Evolutionary conservation across 2,329 filamentous ascomycete genomes (phyloP), one percentile per base, ranked within the genome.

Genomic region (Trichophyton mentagrophytes): DNA sequence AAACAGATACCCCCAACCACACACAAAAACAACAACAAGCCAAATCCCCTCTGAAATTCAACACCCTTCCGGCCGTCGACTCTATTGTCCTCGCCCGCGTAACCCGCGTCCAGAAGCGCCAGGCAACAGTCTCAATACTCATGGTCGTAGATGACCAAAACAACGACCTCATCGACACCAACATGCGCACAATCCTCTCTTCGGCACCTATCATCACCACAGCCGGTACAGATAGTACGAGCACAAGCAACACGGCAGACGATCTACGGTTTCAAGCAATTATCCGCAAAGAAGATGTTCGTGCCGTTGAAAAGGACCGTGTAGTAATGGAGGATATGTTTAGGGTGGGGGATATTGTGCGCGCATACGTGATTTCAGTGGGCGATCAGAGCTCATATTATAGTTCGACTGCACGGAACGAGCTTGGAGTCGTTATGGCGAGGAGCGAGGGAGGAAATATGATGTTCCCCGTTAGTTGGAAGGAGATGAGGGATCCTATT

Each of bases 351-450:
- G 93, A 99, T 77, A 85, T 97, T 65, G 89, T 99, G 58, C 79
- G 89, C 58, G 93, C 90, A 3, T 82, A 86, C 61, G 90, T 99
- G 69, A 93, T 95, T 62, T 93, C 88, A 6, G 76, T 97, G 13
- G 93, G 93, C 42, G 93, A 99, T 71, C 91, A 97, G 76, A 85
- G 88, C 58, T 95, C 89, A 69, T 99, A 97, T 73, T 99, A 96
- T 73, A 81, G 95, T n/a, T 88, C 86, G 27, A 99, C 93, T 1
- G 90, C 90, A 30, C 84, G 84, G 66, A 97, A 99, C 73, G 88
- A 95, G 71, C 79, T 95, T 46, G 93, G 93, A 1, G 92, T 97
- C 62, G 88, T 99, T 44, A 89, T 97, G 85, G 93, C 92, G 8
- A 86, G 83, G 67, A 95, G 90, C 70, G 90, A 95, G 71, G 83